Evolutionary conservation across 345 rosid species (phyloP), one percentile per base, ranked within the genome.

Genomic region (Sonneratia caseolaris): DNA sequence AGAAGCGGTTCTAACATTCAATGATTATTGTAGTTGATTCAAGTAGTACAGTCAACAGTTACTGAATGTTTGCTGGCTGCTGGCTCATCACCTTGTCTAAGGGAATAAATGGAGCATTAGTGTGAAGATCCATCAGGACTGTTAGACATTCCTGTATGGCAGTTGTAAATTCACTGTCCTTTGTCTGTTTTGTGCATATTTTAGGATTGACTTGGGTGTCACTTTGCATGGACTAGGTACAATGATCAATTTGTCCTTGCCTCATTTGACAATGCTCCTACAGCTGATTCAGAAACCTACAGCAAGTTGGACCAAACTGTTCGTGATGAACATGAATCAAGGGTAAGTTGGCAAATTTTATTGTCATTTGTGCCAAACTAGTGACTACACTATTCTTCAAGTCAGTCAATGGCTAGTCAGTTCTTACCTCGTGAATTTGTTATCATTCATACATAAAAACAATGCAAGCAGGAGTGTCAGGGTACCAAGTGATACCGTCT

Each of bases 181-280:
- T 35, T 62, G 32, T 1, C 64, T 56, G 11, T 62, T 9, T 18
- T 18, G 7, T 77, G 76, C 49, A 72, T n/a, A 12, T 62, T 27
- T 24, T 62, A 62, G 14, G 22, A 10, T 35, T 62, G 32, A 62
- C 66, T 32, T 35, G 38, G 38, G 10, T 62, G 37, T 62, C 22
- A 35, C 38, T 2, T 11, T 62, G 64, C 37, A 70, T 82, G 72
- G 68, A 43, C 67, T 88, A 95, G 99, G 89, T 81, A 82, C 22
- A 73, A 87, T 21, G 99, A 92, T 77, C 93, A 90, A 77, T 92
- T 86, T 75, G 93, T 88, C 40, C 71, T 84, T 14, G 96, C 86
- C 19, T 64, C 88, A 68, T 90, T 95, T 79, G 99, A 92, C 81
- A 75, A 81, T 85, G 91, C 93, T 79, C 98, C 99, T 49, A 95